Evolutionary conservation across 805 yeast genomes (phyloP).

Genomic region (Candida maltosa): DNA sequence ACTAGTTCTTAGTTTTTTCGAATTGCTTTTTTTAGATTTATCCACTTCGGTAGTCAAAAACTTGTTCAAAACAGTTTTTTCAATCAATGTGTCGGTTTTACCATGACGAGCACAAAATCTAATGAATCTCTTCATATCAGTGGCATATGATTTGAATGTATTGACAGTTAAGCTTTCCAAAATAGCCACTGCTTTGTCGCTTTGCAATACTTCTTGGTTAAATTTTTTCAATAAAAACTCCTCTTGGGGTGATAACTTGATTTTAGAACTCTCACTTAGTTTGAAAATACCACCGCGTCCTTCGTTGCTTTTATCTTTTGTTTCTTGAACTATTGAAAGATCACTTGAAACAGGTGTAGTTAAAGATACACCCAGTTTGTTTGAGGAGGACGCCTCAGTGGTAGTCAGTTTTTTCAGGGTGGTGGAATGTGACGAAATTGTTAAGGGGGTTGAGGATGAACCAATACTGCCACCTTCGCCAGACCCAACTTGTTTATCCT

Average conservation of each 20-base stretch:
- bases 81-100: conserved; percentile 4
- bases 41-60: conserved; percentile 2
- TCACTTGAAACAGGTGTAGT: too few species aligned
- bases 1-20: conserved; percentile 7
- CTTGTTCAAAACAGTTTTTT: conserved; percentile 6
- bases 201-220: conserved; percentile 7
- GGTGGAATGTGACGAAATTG: too few species aligned
- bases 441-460: too few species aligned
- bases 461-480: too few species aligned
- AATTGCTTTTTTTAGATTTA: conserved; percentile 1
- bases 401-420: too few species aligned
- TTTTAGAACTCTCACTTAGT: conserved; percentile 7
- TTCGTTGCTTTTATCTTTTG: too few species aligned
- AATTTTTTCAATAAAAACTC: conserved; percentile 6
- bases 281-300: too few species aligned
- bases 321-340: too few species aligned
- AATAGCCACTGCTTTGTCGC: conserved; percentile 4
- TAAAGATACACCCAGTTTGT: too few species aligned
- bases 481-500: too few species aligned
- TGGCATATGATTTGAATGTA: conserved; percentile 10
- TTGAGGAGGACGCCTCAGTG: too few species aligned
- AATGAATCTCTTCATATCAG: conserved; percentile 8
- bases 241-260: conserved; percentile 6
- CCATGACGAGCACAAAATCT: conserved; percentile 10
- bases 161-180: conserved; percentile 7